Evolutionary conservation across 768 basidiomycete species (phyloP).

Genomic region (Lactarius pseudohatsudake): DNA sequence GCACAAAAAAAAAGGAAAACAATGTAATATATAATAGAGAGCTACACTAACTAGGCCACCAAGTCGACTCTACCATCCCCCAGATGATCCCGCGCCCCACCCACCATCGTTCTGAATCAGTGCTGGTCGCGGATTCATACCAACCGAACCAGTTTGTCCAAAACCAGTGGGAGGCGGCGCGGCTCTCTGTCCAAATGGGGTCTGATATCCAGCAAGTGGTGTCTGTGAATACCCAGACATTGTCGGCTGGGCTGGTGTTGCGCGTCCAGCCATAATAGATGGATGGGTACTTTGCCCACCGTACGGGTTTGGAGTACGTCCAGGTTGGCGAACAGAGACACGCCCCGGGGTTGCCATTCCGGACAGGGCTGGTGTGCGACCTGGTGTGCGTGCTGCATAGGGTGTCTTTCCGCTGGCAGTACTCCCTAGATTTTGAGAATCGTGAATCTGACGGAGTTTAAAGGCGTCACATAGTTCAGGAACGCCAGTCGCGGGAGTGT

Average conservation of each 20-base stretch:
- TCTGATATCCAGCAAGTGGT: conserved; percentile 36
- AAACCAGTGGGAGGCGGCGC: conserved; percentile 45
- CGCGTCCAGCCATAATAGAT: conserved; percentile 36
- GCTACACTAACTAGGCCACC: conserved; percentile 16
- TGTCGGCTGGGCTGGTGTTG: conserved; percentile 37
- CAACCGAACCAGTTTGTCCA: conserved; percentile 46
- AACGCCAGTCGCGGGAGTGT: conserved; percentile 87
- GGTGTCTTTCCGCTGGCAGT: conserved; percentile 74
- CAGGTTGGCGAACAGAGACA: conserved; percentile 69
- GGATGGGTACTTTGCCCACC: conserved; percentile 41
- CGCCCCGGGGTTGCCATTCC: conserved; percentile 67
- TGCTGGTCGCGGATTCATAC: conserved; percentile 66
- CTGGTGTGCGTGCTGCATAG: conserved; percentile 79
- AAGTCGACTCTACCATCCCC: conserved; percentile 34
- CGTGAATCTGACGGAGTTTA: conserved; percentile 80
- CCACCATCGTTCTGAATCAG: conserved; percentile 54
- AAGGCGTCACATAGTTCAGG: conserved; percentile 96
- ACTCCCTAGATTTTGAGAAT: conserved; percentile 62
- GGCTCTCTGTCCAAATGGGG: conserved; percentile 46
- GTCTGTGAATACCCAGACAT: conserved; percentile 35
- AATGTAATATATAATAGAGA: conserved; percentile 28
- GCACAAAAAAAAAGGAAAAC: conserved; percentile 20
- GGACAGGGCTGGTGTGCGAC: conserved; percentile 56
- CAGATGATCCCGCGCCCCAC: conserved; percentile 37
- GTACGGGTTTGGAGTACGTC: conserved; percentile 82